Evolutionary conservation across 1,284 basidiomycete genomes (phyloP), one percentile per base, ranked within the genome.

Genomic region (Irpex rosettiformis): DNA sequence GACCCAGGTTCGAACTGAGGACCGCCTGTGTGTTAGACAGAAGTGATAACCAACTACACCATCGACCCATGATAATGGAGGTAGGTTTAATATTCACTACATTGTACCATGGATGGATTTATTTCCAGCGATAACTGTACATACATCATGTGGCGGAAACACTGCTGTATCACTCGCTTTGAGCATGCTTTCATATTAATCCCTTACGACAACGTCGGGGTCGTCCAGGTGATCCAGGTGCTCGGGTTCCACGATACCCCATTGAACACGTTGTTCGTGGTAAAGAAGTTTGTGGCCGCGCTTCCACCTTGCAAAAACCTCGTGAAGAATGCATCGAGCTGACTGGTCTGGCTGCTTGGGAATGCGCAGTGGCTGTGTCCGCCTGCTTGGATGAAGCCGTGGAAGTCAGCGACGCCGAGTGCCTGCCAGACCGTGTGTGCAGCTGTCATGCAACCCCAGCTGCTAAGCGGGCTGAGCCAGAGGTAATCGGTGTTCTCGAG

Each of bases 301-400:
- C 67, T 67, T 66, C 78, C 72, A 27, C 71, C 77, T 52, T 78
- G 72, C 65, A 84, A 66, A 72, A 83, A 84, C 62, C 76, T 77
- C 69, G 80, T 74, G 64, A 83, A 72, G 69, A 81, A 83, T 21
- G 81, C 79, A 58, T 74, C 72, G 54, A 82, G 70, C 57, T 75
- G 70, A 4, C 70, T 63, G 53, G 77, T 74, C 60, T 79, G 74
- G 18, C 64, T 64, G 1, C 74, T 65, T 8, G 81, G 81, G 74
- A 79, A 83, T 16, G 70, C 71, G 66, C 82, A 83, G 65, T 84
- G 81, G n/a, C 70, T 69, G 61, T 83, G 81, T 56, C 76, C 76
- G 24, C 79, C 79, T 24, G 78, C 72, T 69, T 82, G 79, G 7
- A 75, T 77, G 64, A 82, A 78, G 25, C 81, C 81, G 69, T 80